Evolutionary conservation across 1,139 yeast species (phyloP).

Genomic region (Geotrichum klebahnii): DNA sequence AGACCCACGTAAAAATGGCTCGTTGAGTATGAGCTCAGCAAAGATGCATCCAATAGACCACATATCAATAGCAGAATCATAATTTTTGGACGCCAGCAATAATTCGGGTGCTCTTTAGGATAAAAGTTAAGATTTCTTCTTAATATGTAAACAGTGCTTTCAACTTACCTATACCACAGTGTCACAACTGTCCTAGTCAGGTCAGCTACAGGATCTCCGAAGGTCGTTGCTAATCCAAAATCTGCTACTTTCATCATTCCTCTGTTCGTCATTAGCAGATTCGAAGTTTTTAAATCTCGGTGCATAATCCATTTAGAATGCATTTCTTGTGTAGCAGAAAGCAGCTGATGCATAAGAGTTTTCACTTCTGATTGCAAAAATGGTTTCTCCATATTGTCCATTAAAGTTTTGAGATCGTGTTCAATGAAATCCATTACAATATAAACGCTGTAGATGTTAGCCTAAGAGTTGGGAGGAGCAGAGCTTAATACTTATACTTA

Average conservation of each 20-base stretch:
- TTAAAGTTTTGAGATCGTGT: conserved; percentile 33
- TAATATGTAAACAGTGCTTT: background rate
- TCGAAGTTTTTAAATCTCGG: conserved; percentile 65
- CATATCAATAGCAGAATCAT: conserved; percentile 62
- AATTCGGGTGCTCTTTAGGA: conserved; percentile 70
- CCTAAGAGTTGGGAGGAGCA: background rate
- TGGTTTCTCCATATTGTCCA: conserved; percentile 28
- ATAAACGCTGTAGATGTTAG: conserved; percentile 25
- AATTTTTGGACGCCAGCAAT: conserved; percentile 53
- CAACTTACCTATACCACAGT: conserved; percentile 29
- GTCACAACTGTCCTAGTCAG: conserved; percentile 35
- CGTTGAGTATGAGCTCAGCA: conserved; percentile 50
- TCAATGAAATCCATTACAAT: conserved; percentile 38
- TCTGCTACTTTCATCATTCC: conserved; percentile 57
- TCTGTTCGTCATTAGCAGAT: conserved; percentile 50
- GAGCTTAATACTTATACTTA: conserved; percentile 21
- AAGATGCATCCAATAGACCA: conserved; percentile 76
- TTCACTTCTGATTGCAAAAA: conserved; percentile 35
- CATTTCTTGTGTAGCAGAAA: conserved; percentile 36
- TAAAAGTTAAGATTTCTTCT: background rate
- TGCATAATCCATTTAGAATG: conserved; percentile 60
- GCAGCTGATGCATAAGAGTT: conserved; percentile 34
- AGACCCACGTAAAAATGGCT: conserved; percentile 53
- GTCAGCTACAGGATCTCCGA: conserved; percentile 23
- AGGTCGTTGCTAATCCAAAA: conserved; percentile 47